A percentile compares a stretch with the other conserved stretches of the same genome.
Evolutionary conservation across 179 eudicot genomes (phyloP).

Genomic region (Sideroxylon spinosum): DNA sequence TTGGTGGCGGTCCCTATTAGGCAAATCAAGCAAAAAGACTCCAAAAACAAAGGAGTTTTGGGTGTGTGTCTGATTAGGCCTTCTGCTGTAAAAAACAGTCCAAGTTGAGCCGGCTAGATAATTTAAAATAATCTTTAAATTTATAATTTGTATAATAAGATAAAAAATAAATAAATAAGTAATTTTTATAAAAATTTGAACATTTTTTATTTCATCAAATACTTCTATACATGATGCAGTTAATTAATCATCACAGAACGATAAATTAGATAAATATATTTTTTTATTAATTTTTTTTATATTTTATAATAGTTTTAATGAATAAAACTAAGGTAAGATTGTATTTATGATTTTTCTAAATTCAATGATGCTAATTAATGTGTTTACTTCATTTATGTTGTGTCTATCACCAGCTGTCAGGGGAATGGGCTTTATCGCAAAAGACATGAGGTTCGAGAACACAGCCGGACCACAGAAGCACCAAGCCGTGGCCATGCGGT

Average conservation of each 20-base stretch:
- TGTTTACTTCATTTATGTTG: background rate
- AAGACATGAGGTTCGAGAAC: constrained; percentile 54
- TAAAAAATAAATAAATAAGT: no score
- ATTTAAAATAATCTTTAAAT: no score
- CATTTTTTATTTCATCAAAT: no score
- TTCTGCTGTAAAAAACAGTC: background rate
- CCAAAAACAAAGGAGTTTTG: no score
- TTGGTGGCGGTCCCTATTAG: background rate
- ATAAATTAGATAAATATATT: no score
- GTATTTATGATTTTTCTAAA: no score
- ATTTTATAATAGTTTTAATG: no score
- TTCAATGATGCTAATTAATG: background rate
- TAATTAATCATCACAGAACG: background rate
- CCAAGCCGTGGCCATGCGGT: constrained; percentile 71
- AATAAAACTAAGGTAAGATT: no score
- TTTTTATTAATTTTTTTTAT: no score
- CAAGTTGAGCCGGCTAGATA: background rate
- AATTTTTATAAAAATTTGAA: no score
- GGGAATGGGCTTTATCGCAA: constrained; percentile 62
- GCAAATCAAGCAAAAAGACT: background rate
- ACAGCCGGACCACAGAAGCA: constrained; percentile 62
- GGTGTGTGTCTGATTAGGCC: no score
- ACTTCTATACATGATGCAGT: background rate
- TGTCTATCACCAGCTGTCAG: constrained; percentile 30
- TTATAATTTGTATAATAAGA: no score